These are phyloP conservation scores for Pseudogymnoascus sp. DNA, from an alignment of 2,329 filamentous ascomycete species.

Conservation along the genomic window DNA sequence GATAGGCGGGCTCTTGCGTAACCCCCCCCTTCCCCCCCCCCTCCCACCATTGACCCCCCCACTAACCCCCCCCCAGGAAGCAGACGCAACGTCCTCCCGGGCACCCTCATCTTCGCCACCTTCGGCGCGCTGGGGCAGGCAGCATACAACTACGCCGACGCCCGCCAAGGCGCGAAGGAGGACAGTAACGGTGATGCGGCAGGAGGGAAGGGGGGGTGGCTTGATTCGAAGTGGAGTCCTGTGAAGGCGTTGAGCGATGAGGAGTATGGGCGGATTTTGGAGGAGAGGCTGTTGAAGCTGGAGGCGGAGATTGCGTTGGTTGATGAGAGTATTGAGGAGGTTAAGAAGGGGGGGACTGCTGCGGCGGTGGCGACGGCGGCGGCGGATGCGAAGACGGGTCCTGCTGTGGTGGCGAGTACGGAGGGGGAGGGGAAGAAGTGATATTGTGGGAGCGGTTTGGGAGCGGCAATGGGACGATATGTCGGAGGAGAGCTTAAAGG, in stretches of 20 bases:
- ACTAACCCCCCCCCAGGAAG: constrained; percentile 37
- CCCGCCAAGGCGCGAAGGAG: constrained; percentile 19
- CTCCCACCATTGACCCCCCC: neutral
- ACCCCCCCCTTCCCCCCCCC: constrained; percentile 13
- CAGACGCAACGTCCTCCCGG: constrained; percentile 46
- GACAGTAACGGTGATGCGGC: constrained; percentile 17
- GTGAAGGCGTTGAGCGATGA: constrained; percentile 61
- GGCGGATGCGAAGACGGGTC: neutral
- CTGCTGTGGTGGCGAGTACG: neutral
- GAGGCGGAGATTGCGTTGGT: constrained; percentile 71
- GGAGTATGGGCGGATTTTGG: constrained; percentile 63
- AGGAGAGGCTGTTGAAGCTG: constrained; percentile 60
- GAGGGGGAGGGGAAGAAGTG: neutral
- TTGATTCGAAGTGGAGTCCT: constrained; percentile 61
- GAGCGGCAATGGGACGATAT: neutral
- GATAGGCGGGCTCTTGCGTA: constrained; percentile 51
- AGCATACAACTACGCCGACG: constrained; percentile 44
- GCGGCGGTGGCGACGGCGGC: neutral
- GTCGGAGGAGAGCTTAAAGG: neutral
- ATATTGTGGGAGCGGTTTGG: neutral
- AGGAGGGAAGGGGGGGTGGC: constrained; percentile 35
- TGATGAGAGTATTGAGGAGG: constrained; percentile 60
- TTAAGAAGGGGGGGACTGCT: neutral
- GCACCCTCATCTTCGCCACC: constrained; percentile 48
- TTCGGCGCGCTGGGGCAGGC: constrained; percentile 49